phyloP scores from a whole-genome alignment of 192 early-diverging fungal species.

The Podila epicladia region DNA sequence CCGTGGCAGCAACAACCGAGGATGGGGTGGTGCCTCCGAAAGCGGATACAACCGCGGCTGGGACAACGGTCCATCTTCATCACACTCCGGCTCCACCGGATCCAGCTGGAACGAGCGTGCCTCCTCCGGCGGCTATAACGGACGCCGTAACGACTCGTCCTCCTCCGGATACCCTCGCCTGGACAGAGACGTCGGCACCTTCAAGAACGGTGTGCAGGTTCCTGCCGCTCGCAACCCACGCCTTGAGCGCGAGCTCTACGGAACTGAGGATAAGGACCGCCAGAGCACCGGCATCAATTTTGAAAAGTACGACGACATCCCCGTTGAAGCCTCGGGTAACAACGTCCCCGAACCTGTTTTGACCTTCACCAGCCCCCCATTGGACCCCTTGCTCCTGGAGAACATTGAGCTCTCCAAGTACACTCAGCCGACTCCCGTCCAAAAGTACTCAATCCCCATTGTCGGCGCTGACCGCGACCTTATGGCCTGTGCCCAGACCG shows the following conservation, averaged over 20 bases:
- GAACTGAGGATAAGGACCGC: conserved; percentile 76
- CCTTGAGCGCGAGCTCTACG: conserved; percentile 83
- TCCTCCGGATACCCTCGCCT: conserved; percentile 25
- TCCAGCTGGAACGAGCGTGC: conserved; percentile 53
- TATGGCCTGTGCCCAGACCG: conserved; percentile 99
- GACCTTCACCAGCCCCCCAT: conserved; percentile 63
- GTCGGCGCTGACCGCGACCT: conserved; percentile 88
- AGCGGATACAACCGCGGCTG: conserved; percentile 49
- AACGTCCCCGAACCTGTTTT: conserved; percentile 63
- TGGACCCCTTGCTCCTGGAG: conserved; percentile 86
- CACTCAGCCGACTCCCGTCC: conserved; percentile 92
- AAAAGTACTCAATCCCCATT: conserved; percentile 90
- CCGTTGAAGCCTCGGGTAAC: conserved; percentile 87
- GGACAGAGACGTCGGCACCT: conserved; percentile 35
- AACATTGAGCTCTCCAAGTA: conserved; percentile 92
- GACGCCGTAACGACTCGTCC: conserved; percentile 33
- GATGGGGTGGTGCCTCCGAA: conserved; percentile 46
- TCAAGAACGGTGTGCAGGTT: conserved; percentile 75
- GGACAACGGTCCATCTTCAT: conserved; percentile 28
- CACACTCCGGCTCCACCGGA: conserved; percentile 20
- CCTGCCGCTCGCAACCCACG: conserved; percentile 80
- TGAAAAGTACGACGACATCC: conserved; percentile 98
- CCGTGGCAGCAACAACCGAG: conserved; percentile 15
- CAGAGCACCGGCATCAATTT: conserved; percentile 96
- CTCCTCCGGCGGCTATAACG: conserved; percentile 41